Evolutionary conservation across 2,329 filamentous ascomycete species (phyloP), one percentile per base, ranked within the genome.

Genomic region (Dothistroma pini): DNA sequence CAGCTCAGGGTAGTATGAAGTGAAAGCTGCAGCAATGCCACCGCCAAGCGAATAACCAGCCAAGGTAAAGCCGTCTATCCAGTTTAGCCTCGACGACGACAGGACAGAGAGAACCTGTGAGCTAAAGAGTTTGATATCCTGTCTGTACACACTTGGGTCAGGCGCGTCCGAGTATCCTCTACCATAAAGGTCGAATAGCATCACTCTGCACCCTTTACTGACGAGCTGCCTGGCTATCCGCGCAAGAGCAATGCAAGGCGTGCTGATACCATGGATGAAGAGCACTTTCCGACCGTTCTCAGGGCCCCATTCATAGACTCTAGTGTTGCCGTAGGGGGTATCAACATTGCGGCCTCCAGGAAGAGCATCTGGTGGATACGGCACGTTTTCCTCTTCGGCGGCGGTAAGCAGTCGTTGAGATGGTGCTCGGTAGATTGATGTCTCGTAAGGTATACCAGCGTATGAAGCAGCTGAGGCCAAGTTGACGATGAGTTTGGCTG

Each of bases 31-130:
- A 0, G 84, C 82, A 47, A 96, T 83, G 14, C 88, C 89, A 38
- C 91, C 91, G 51, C 91, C 91, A 0, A 96, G 80, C 0, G 89
- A 92, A 74, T 95, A 96, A 1, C 91, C 91, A 3, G 92, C 76
- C 6, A 96, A 77, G 62, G 86, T 84, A 74, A 95, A 93, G 56
- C 80, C 81, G 49, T 73, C 69, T 14, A 71, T 54, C 89, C 89
- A 92, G 14, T 85, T 68, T 2, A 93, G 76, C 0, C 84, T 80
- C 1, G 89, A 92, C 0, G 89, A 91, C 29, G 84, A 81, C 11
- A 93, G 77, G 14, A 83, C 89, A 31, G 90, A 81, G 47, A 91
- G 80, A 58, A 91, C 86, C 74, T 93, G 89, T 2, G 86, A 82
- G 3, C 84, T 81, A 76, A 90, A 95, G 8, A 96, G 84, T 14